Base-by-base conservation (phyloP, 805 yeast species). In the Millerozyma miso region DNA sequence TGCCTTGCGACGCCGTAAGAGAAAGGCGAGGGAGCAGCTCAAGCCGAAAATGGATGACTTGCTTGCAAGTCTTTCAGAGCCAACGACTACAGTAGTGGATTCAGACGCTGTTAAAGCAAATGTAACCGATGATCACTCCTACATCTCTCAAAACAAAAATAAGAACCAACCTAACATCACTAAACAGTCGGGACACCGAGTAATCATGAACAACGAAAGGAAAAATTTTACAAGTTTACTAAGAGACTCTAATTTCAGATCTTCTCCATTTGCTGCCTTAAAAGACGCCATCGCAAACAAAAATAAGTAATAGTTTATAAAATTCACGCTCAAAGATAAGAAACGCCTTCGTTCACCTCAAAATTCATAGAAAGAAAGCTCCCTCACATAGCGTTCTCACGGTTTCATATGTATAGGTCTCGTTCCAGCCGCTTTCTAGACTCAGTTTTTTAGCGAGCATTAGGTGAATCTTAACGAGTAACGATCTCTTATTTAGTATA, bases 21-120 rank as follows among this genome's bases (percentile, higher is more conserved):
- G 77, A 49, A 77, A 73, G 52, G 69, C 72, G 38, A 77, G 75
- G 52, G 85, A 83, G 43, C 78, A 81, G 50, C 65, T 86, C 46
- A 77, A 77, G 52, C 88, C 90, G 3, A 75, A 80, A 53, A 73
- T 85, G 77, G 69, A 73, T 41, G 93, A 85, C 50, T 61, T 85
- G 36, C 64, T 81, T 42, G 67, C 67, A 20, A 79, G 77, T 14
- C 65, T 85, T 40, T 72, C 72, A 1, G 74, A 70, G 17, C 10
- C 29, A 10, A 36, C 45, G 19, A 43, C 59, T 15, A 53, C 50
- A 17, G 38, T 52, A 15, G 56, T 54, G 4, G 17, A 32, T 15
- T 23, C 29, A 6, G 17, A 32, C 7, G 6, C 34, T 15, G 7
- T 32, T 7, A 13, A 13, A 15, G n/a, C 7, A 13, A 13, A 7